A percentile compares a stretch with the other conserved stretches of the same genome.
Evolutionary conservation across 2,329 filamentous ascomycete genomes (phyloP).

Genomic region (Sporothrix euskadiensis): DNA sequence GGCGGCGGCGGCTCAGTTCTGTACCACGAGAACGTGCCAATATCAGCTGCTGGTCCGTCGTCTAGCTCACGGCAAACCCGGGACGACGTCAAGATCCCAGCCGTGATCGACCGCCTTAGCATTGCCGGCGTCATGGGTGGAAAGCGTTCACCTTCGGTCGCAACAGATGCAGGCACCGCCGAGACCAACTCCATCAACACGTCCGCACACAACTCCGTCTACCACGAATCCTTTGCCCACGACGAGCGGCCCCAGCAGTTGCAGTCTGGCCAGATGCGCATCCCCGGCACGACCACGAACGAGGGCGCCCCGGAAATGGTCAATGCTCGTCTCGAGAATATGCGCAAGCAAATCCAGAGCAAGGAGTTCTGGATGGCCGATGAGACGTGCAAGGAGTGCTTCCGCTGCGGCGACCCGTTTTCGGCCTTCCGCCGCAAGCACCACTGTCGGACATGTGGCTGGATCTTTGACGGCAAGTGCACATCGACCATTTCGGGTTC

Average conservation of each 20-base stretch:
- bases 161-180: constrained; percentile 57
- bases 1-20: constrained; percentile 35
- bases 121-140: constrained; percentile 47
- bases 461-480: constrained; percentile 97
- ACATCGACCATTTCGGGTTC: constrained; percentile 87
- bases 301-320: constrained; percentile 61
- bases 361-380: constrained; percentile 99
- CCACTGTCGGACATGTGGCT: constrained; percentile 94
- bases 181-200: constrained; percentile 60
- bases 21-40: constrained; percentile 23
- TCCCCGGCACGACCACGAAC: constrained; percentile 58
- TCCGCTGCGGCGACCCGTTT: constrained; percentile 85
- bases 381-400: constrained; percentile 96
- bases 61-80: constrained; percentile 21
- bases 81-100: constrained; percentile 48
- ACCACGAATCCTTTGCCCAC: constrained; percentile 57
- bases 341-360: constrained; percentile 84
- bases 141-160: constrained; percentile 58
- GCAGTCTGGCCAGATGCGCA: constrained; percentile 50
- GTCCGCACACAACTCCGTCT: constrained; percentile 59
- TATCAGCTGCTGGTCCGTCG: neutral
- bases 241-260: constrained; percentile 49
- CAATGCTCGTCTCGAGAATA: constrained; percentile 64
- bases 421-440: constrained; percentile 94
- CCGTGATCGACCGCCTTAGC: constrained; percentile 58